Evolutionary conservation across 2,329 filamentous ascomycete species (phyloP).

Genomic region (Colletotrichum sp.): DNA sequence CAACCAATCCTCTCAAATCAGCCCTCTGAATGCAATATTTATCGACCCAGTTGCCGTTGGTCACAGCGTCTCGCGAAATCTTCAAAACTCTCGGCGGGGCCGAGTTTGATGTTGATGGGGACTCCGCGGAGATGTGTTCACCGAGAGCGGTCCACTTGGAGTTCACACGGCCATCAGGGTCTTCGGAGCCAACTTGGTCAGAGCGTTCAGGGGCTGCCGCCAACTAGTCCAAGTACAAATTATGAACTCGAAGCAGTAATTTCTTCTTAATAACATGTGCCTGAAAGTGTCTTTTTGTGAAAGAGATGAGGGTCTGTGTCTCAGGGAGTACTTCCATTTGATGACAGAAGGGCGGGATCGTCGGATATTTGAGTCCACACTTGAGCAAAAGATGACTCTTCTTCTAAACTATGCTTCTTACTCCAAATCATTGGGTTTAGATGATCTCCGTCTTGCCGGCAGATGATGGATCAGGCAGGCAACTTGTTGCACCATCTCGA

Average conservation of each 20-base stretch:
- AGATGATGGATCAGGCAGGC: not conserved
- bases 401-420: not conserved
- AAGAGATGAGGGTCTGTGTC: not conserved
- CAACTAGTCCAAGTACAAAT: not conserved
- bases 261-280: not conserved
- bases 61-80: not conserved
- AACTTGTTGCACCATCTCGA: not conserved
- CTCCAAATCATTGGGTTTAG: not conserved
- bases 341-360: not conserved
- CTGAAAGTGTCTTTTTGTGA: not conserved
- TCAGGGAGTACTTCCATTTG: not conserved
- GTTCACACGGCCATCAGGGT: not conserved
- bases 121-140: not conserved
- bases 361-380: not conserved
- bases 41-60: fast-evolving
- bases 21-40: fast-evolving
- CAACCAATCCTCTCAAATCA: fast-evolving
- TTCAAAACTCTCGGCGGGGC: not conserved
- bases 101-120: not conserved
- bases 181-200: not conserved
- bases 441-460: not conserved
- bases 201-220: not conserved
- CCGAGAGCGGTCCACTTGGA: not conserved
- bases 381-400: not conserved
- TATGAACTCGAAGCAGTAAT: not conserved